phyloP scores from a whole-genome alignment of 1,284 basidiomycete genomes.

The Porodaedalea pini region DNA sequence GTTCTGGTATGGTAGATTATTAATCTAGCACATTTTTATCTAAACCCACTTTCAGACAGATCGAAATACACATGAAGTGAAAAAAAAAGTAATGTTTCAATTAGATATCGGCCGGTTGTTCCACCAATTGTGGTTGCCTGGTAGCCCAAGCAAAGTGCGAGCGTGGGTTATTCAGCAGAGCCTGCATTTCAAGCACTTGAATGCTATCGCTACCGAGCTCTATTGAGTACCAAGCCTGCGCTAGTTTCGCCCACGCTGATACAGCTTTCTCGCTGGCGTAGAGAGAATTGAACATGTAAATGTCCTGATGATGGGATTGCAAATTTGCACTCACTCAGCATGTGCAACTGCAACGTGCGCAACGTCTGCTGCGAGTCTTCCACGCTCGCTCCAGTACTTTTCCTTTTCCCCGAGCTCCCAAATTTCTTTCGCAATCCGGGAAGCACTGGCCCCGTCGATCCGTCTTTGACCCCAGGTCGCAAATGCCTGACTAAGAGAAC shows the following conservation, averaged over 20 bases:
- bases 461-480: slow-evolving; percentile 42
- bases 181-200: slow-evolving; percentile 39
- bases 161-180: slow-evolving; percentile 36
- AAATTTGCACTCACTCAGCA: slow-evolving; percentile 45
- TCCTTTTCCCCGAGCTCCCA: slow-evolving; percentile 56
- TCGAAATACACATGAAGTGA: too few relatives aligned
- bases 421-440: slow-evolving; percentile 44
- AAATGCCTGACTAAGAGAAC: slow-evolving; percentile 41
- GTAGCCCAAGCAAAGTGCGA: slow-evolving; percentile 46
- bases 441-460: slow-evolving; percentile 47
- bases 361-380: slow-evolving; percentile 56
- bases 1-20: too few relatives aligned
- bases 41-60: too few relatives aligned
- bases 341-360: slow-evolving; percentile 55
- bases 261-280: slow-evolving; percentile 39
- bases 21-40: too few relatives aligned
- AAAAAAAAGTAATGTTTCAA: too few relatives aligned
- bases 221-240: slow-evolving; percentile 49
- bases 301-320: neutral
- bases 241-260: slow-evolving; percentile 45
- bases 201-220: slow-evolving; percentile 54
- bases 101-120: neutral
- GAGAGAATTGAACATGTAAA: neutral
- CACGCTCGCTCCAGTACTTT: slow-evolving; percentile 60
- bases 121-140: slow-evolving; percentile 24